Percentiles rank a stretch among this genome's conserved stretches.
phyloP scores from a whole-genome alignment of 768 basidiomycete species.

The Cantharellus cinnabarinus region DNA sequence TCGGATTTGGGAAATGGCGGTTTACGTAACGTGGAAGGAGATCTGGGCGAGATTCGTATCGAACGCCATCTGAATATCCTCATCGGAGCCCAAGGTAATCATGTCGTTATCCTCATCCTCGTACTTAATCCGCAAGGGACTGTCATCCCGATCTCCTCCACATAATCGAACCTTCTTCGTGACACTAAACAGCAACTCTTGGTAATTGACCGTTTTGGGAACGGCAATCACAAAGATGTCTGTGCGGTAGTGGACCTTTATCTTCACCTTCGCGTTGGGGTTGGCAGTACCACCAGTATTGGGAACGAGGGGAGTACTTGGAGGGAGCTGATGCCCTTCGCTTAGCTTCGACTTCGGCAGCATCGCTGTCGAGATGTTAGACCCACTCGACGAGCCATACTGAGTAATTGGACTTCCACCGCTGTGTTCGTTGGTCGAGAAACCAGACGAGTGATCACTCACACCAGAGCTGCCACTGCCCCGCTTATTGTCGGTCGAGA shows the following conservation, averaged over 20 bases:
- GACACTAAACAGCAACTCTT: constrained; percentile 73
- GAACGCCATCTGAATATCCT: constrained; percentile 89
- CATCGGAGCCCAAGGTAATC: constrained; percentile 71
- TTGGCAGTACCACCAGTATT: background rate
- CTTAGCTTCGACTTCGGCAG: constrained; percentile 14
- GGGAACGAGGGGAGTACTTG: constrained; percentile 3
- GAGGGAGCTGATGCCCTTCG: constrained; percentile 7
- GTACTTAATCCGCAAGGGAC: constrained; percentile 73
- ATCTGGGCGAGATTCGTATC: constrained; percentile 19
- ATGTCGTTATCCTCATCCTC: constrained; percentile 85
- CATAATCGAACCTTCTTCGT: constrained; percentile 85
- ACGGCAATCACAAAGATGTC: constrained; percentile 93
- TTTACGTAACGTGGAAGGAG: constrained; percentile 7
- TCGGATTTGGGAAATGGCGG: too few species aligned
- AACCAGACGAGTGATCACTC: background rate
- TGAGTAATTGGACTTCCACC: constrained; percentile 44
- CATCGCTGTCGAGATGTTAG: constrained; percentile 18
- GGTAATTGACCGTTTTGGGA: constrained; percentile 54
- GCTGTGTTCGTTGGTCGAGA: background rate
- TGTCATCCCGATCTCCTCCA: constrained; percentile 58
- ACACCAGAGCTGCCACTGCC: constrained; percentile 26
- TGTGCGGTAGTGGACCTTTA: constrained; percentile 88
- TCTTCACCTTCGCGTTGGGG: constrained; percentile 38
- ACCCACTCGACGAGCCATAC: constrained; percentile 65
- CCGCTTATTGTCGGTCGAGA: constrained; percentile 27